Conservation (phyloP, 2,329 filamentous ascomycete genomes). For the Raffaelea deltoideospora region DNA sequence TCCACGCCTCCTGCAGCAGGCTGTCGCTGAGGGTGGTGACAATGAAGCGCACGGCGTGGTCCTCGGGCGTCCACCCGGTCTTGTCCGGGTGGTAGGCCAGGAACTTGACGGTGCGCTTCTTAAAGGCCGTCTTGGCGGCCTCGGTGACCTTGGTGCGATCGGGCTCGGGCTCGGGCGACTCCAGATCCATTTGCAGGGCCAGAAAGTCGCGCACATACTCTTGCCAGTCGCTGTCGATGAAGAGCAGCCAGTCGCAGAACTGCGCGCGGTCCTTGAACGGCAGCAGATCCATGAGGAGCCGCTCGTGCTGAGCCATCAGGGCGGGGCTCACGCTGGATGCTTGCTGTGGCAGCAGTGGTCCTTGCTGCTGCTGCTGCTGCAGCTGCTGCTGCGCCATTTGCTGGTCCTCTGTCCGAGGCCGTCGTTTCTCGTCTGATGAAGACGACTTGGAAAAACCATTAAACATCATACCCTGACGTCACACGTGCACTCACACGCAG, state of each 20-base stretch:
- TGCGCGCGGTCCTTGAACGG: conserved; percentile 18
- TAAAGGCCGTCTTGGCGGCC: conserved; percentile 17
- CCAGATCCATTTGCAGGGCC: no score
- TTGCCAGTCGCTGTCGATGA: conserved; percentile 20
- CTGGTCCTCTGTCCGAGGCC: no score
- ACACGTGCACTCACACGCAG: no score
- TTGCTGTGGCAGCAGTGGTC: not conserved
- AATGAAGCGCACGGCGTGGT: conserved; percentile 24
- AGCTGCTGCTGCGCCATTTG: conserved; percentile 17
- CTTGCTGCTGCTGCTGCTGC: not conserved
- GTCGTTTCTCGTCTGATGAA: no score
- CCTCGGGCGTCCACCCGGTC: conserved; percentile 18
- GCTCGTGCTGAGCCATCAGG: conserved; percentile 19
- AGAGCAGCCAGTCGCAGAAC: conserved; percentile 21
- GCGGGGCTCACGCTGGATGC: no score
- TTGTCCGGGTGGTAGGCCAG: conserved; percentile 22
- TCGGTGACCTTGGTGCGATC: conserved; percentile 18
- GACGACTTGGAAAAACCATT: no score
- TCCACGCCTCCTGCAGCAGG: conserved; percentile 18
- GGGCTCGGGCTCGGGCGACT: conserved; percentile 16
- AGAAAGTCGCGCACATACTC: conserved; percentile 17
- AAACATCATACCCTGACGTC: no score
- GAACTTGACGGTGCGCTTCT: conserved; percentile 14
- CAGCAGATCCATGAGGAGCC: conserved; percentile 23
- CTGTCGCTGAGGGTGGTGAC: conserved; percentile 20